Evolutionary conservation across 345 rosid genomes (phyloP), one percentile per base, ranked within the genome.

Genomic region (Hypericum androsaemum): DNA sequence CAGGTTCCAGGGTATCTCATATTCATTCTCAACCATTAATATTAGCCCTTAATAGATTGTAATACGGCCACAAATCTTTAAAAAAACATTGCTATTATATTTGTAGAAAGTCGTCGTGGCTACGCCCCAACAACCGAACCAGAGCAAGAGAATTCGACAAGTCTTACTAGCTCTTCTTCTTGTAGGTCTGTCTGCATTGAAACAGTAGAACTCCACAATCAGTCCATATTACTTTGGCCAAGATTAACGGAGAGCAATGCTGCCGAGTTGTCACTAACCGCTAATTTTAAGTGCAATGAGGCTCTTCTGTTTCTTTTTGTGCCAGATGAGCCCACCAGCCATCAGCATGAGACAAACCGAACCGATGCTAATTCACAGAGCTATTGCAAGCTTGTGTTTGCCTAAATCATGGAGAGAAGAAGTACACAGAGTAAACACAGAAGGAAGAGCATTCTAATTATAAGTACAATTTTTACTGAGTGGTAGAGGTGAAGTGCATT

Each of bases 281-380:
- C 60, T 66, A 32, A 72, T 71, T 64, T 67, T 66, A 22, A 80
- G 78, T 50, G 77, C 50, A 41, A 12, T 69, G 36, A 54, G 80
- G 42, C 56, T 68, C 57, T 42, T 75, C 42, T 59, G 80, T 52
- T 71, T 82, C 78, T 62, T 75, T 45, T 73, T 52, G 36, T 74
- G 77, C 74, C 89, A 72, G 57, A 89, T 64, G 61, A 83, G 41
- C 16, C 71, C 84, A 11, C 81, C 51, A 39, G 71, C 58, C 32
- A 83, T 56, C 48, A 83, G 66, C 49, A 72, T 62, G 58, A 83
- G 67, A 46, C 55, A 56, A 47, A 65, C 78, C 61, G 74, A 79
- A 51, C 84, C 66, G 57, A 89, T 70, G 57, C 86, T 71, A 43
- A 80, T 66, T 22, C 95, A 94, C 59, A 89, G 79, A 0, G 86